A percentile compares a stretch with the other conserved stretches of the same genome.
phyloP scores from a whole-genome alignment of 2,329 filamentous ascomycete species.

The Penicillium italicum region DNA sequence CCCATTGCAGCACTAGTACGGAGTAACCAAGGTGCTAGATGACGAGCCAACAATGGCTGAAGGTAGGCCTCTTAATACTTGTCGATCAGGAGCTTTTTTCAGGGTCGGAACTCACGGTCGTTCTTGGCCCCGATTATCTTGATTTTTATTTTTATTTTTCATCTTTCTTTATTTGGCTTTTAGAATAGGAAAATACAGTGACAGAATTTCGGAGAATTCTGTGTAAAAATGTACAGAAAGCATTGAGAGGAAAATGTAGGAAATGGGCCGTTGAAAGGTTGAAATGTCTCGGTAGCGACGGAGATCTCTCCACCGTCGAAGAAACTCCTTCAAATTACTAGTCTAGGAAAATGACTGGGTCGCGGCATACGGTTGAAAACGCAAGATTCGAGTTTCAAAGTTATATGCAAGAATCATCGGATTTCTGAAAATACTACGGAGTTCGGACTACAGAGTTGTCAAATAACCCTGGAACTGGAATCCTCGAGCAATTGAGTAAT shows the following conservation, averaged over 20 bases:
- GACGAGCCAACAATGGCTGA: slow-evolving; percentile 18
- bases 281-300: slow-evolving; percentile 2
- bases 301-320: slow-evolving; percentile 15
- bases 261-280: neutral
- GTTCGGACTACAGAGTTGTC: too few relatives aligned
- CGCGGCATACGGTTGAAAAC: slow-evolving; percentile 21
- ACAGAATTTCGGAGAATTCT: neutral
- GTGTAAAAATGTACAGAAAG: too few relatives aligned
- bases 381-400: slow-evolving; percentile 13
- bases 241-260: neutral
- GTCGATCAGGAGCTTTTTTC: slow-evolving; percentile 19
- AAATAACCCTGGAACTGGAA: too few relatives aligned
- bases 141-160: too few relatives aligned
- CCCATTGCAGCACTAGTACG: slow-evolving; percentile 17
- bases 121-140: neutral
- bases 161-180: neutral
- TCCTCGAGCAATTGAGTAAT: neutral
- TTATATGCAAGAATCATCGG: slow-evolving; percentile 1
- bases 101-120: neutral
- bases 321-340: slow-evolving; percentile 20
- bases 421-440: neutral
- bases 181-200: neutral
- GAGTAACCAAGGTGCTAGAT: slow-evolving; percentile 14
- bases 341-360: slow-evolving; percentile 27
- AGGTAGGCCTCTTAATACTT: slow-evolving; percentile 13